Conservation (phyloP, 2,329 filamentous ascomycete species). For the Didymella pomorum region DNA sequence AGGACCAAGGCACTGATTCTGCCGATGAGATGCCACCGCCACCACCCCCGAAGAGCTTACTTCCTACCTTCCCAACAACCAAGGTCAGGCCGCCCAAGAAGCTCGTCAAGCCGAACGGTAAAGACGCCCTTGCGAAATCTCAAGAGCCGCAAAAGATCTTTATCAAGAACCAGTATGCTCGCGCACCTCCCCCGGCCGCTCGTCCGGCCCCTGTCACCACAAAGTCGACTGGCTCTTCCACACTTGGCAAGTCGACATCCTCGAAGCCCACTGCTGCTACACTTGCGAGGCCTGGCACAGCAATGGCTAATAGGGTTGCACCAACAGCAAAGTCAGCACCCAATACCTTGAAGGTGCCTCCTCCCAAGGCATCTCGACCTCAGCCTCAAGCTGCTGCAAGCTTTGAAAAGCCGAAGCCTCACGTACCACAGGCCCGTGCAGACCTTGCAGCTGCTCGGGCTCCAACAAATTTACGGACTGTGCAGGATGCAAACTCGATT, state of each 20-base stretch:
- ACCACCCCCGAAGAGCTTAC: constrained; percentile 61
- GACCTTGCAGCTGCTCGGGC: constrained; percentile 62
- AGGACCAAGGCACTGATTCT: constrained; percentile 46
- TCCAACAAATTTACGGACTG: constrained; percentile 67
- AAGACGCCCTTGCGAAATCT: constrained; percentile 65
- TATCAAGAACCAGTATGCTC: constrained; percentile 62
- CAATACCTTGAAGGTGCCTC: constrained; percentile 35
- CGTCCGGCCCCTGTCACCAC: constrained; percentile 55
- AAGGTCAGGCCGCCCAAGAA: constrained; percentile 52
- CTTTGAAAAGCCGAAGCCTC: constrained; percentile 71
- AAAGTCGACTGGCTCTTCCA: constrained; percentile 36
- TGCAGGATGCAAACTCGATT: constrained; percentile 67
- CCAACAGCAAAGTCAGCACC: constrained; percentile 33
- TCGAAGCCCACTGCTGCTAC: constrained; percentile 56
- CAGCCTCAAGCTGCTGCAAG: constrained; percentile 51
- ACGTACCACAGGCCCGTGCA: constrained; percentile 51
- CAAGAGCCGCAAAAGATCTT: constrained; percentile 70
- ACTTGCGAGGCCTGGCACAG: constrained; percentile 51
- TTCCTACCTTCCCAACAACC: constrained; percentile 58
- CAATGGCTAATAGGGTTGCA: constrained; percentile 35
- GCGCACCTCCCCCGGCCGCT: constrained; percentile 61
- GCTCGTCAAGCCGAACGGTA: constrained; percentile 66
- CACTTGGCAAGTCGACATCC: constrained; percentile 29
- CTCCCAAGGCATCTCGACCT: constrained; percentile 43
- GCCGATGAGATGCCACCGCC: constrained; percentile 68